Evolutionary conservation across 2,329 filamentous ascomycete species (phyloP).

Genomic region (Fusarium euwallaceae): DNA sequence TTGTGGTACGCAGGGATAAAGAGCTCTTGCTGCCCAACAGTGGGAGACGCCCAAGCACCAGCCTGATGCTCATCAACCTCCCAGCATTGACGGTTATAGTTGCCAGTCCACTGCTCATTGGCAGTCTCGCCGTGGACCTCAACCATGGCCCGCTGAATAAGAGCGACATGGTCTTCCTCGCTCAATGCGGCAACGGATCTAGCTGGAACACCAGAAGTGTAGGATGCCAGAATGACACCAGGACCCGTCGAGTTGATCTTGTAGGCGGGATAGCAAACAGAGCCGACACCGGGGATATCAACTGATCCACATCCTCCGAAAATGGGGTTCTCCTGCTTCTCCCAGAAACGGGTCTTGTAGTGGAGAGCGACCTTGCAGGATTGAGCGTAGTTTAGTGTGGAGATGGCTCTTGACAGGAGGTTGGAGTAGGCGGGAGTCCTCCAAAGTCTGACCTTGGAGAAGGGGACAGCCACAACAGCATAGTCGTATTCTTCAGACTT

Average conservation of each 20-base stretch:
- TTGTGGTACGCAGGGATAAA: conserved; percentile 72
- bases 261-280: conserved; percentile 37
- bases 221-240: conserved; percentile 32
- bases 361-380: conserved; percentile 51
- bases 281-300: conserved; percentile 26
- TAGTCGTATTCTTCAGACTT: conserved; percentile 72
- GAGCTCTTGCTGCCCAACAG: conserved; percentile 68
- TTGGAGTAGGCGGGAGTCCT: conserved; percentile 58
- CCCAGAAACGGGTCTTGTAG: conserved; percentile 75
- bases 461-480: conserved; percentile 72
- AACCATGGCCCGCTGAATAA: conserved; percentile 29
- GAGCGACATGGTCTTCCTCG: conserved; percentile 38
- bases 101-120: conserved; percentile 68
- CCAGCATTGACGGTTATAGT: conserved; percentile 71
- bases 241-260: conserved; percentile 38
- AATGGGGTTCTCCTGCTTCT: conserved; percentile 67
- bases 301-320: conserved; percentile 69
- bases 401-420: conserved; percentile 61
- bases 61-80: conserved; percentile 67
- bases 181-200: conserved; percentile 34
- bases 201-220: conserved; percentile 38
- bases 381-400: conserved; percentile 57
- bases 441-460: conserved; percentile 74
- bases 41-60: conserved; percentile 66
- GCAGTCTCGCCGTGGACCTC: conserved; percentile 55